Conservation (phyloP, 345 rosid genomes). For the Eucalyptus pauciflora region DNA sequence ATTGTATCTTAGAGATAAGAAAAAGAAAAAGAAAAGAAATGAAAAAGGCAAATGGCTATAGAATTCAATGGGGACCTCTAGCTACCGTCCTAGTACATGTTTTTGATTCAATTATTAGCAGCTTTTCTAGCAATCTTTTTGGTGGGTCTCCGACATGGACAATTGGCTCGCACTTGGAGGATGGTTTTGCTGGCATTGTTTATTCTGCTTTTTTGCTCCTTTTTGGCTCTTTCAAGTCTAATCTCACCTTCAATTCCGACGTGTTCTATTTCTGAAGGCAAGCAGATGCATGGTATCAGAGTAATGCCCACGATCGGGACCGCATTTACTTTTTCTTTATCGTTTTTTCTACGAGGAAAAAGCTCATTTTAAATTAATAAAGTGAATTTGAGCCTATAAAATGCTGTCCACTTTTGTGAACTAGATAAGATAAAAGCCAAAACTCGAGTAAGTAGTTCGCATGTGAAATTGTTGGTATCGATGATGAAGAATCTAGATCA, state of each 20-base stretch:
- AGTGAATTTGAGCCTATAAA: neutral
- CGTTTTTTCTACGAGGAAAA: neutral
- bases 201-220: neutral
- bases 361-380: neutral
- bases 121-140: neutral
- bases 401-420: neutral
- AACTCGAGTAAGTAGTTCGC: neutral
- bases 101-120: neutral
- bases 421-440: neutral
- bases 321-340: neutral
- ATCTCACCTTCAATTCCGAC: neutral
- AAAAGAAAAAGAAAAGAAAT: neutral
- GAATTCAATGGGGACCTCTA: neutral
- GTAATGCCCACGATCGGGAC: neutral
- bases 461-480: neutral
- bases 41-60: neutral
- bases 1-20: neutral
- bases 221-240: neutral
- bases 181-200: neutral
- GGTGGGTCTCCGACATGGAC: neutral
- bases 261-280: neutral
- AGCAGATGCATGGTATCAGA: neutral
- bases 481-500: neutral
- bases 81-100: neutral
- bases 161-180: neutral